Percentiles rank a stretch among this genome's conserved stretches.
Evolutionary conservation across 345 rosid species (phyloP).

Genomic region (Passiflora organensis): DNA sequence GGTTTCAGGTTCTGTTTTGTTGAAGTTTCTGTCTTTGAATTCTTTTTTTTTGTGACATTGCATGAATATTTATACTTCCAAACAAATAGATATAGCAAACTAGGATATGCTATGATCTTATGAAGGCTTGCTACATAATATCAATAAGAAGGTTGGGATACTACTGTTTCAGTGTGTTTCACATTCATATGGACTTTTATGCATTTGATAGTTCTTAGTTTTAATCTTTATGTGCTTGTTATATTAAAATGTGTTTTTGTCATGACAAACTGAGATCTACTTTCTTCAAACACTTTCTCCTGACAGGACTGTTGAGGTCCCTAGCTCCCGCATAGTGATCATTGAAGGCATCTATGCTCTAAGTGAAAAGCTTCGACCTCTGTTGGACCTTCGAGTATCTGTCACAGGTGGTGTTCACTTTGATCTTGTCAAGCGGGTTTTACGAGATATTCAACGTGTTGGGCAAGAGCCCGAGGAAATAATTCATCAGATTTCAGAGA

Average conservation of each 20-base stretch:
- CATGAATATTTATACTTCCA: conserved; percentile 2
- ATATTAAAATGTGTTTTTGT: too few species aligned
- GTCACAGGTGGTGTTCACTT: conserved; percentile 96
- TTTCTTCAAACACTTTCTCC: conserved; percentile 11
- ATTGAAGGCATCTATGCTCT: conserved; percentile 95
- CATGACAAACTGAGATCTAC: too few species aligned
- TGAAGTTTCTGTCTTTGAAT: conserved; percentile 3
- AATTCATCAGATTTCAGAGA: conserved; percentile 96
- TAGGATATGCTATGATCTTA: background rate
- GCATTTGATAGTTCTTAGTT: background rate
- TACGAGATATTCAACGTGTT: conserved; percentile 95
- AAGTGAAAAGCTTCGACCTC: conserved; percentile 80
- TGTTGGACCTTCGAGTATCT: conserved; percentile 94
- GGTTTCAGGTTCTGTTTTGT: conserved; percentile 67
- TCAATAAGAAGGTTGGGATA: background rate
- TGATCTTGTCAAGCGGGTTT: conserved; percentile 94
- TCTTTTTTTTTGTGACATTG: conserved; percentile 3
- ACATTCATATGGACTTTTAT: background rate
- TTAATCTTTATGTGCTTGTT: background rate
- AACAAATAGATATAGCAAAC: background rate
- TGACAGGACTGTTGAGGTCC: conserved; percentile 81
- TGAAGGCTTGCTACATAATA: background rate
- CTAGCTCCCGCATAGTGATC: conserved; percentile 83
- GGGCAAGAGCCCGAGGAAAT: conserved; percentile 99
- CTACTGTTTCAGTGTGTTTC: background rate